Evolutionary conservation across 176 grass and related monocot species (phyloP).

Genomic region (Oryza longistaminata): DNA sequence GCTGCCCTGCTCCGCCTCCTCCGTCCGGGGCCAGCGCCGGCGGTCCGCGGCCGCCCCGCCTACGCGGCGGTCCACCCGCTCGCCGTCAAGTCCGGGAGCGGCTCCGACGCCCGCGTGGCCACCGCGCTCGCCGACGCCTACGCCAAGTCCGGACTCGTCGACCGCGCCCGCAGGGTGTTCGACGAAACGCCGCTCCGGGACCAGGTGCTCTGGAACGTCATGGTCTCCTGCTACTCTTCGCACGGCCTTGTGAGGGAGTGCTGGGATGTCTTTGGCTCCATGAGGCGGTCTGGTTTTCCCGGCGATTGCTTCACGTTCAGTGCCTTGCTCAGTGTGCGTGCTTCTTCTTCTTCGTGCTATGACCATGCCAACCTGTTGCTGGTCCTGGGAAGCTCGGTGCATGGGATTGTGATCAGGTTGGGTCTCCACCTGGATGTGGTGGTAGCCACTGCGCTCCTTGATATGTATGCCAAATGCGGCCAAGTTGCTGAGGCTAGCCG

Average conservation of each 20-base stretch:
- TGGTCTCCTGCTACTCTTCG: constrained; percentile 64
- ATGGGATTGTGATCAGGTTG: constrained; percentile 55
- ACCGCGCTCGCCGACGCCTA: constrained; percentile 52
- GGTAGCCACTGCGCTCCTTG: constrained; percentile 70
- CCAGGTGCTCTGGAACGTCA: constrained; percentile 62
- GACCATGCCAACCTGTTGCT: neutral
- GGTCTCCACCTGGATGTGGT: constrained; percentile 61
- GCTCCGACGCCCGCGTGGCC: constrained; percentile 19
- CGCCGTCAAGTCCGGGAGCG: constrained; percentile 45
- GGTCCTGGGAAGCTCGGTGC: constrained; percentile 31
- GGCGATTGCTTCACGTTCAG: constrained; percentile 88
- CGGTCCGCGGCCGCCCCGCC: neutral
- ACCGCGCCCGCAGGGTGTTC: constrained; percentile 47
- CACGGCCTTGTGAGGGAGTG: constrained; percentile 49
- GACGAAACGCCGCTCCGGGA: constrained; percentile 46
- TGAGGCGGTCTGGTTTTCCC: constrained; percentile 33
- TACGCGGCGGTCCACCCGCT: constrained; percentile 28
- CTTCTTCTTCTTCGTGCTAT: neutral
- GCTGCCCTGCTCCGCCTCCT: constrained; percentile 7
- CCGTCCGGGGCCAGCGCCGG: neutral
- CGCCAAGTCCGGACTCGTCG: constrained; percentile 25
- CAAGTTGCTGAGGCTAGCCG: constrained; percentile 42
- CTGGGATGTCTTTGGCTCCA: constrained; percentile 45
- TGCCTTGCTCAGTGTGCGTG: constrained; percentile 48
- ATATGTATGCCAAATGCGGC: constrained; percentile 69